These are phyloP conservation scores for Blastocystis sp. DNA, from an alignment of 352 stramenopile genomes.

Conservation along the genomic window DNA sequence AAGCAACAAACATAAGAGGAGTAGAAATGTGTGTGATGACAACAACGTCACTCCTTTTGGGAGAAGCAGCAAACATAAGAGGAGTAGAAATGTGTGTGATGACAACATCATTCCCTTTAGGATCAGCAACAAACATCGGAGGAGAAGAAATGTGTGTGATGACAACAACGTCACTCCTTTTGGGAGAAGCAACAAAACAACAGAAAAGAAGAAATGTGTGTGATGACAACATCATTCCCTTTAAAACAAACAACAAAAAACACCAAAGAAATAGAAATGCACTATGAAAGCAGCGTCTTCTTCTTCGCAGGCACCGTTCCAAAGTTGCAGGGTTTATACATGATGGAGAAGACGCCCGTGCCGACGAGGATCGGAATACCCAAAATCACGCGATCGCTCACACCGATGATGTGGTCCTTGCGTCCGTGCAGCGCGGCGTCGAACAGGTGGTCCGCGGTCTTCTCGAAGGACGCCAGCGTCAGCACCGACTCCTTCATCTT, in stretches of 20 bases:
- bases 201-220: no score
- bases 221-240: background rate
- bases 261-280: conserved; percentile 31
- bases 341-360: conserved; percentile 87
- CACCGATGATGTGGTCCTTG: conserved; percentile 94
- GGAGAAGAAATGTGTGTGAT: no score
- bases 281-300: conserved; percentile 14
- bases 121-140: no score
- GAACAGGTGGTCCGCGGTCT: conserved; percentile 98
- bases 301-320: conserved; percentile 42
- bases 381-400: conserved; percentile 99
- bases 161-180: no score
- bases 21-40: no score
- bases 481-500: conserved; percentile 99
- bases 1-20: no score
- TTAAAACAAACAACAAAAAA: background rate
- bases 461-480: conserved; percentile 98
- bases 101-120: no score
- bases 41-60: no score
- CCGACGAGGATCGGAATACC: conserved; percentile 95
- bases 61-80: no score
- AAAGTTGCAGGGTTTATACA: conserved; percentile 62
- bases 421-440: conserved; percentile 95
- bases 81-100: no score
- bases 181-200: no score